These are phyloP conservation scores for Hanseniaspora jakobsenii DNA, from an alignment of 805 yeast genomes.

Conservation along the genomic window DNA sequence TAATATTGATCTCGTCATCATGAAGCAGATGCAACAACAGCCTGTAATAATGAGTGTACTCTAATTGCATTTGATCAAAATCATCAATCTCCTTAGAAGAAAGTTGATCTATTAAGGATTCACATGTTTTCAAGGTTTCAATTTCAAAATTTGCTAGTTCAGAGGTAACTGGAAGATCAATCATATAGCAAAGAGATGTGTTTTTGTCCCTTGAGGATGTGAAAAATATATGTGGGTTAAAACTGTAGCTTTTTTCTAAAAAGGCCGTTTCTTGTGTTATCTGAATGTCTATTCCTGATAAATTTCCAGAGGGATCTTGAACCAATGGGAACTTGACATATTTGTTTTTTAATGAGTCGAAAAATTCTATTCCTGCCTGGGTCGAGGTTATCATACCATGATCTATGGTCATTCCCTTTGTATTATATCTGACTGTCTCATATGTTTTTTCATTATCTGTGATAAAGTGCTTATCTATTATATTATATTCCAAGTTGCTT, in stretches of 20 bases:
- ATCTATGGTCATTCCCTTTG: neutral
- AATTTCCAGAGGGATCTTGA: slow-evolving; percentile 14
- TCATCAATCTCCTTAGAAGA: neutral
- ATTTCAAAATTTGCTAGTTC: slow-evolving; percentile 21
- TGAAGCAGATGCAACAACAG: slow-evolving; percentile 23
- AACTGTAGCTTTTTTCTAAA: slow-evolving; percentile 19
- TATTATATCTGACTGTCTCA: too few species aligned
- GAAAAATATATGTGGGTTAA: slow-evolving; percentile 18
- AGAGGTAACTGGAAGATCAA: slow-evolving; percentile 20
- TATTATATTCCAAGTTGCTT: too few species aligned
- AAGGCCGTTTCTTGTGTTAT: slow-evolving; percentile 22
- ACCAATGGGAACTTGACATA: slow-evolving; percentile 15
- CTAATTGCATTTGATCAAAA: slow-evolving; percentile 19
- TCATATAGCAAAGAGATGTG: slow-evolving; percentile 19
- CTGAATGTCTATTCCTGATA: slow-evolving; percentile 17
- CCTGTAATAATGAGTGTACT: slow-evolving; percentile 20
- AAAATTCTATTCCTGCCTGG: neutral
- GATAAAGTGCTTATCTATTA: too few species aligned
- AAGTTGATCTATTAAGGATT: slow-evolving; percentile 17
- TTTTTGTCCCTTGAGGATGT: slow-evolving; percentile 15
- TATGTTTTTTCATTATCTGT: too few species aligned
- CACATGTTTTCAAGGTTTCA: slow-evolving; percentile 19
- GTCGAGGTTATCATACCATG: neutral
- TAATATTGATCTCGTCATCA: slow-evolving; percentile 19
- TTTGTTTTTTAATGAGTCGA: neutral